phyloP scores from a whole-genome alignment of 2,329 filamentous ascomycete species.

The Pseudogymnoascus sp. region DNA sequence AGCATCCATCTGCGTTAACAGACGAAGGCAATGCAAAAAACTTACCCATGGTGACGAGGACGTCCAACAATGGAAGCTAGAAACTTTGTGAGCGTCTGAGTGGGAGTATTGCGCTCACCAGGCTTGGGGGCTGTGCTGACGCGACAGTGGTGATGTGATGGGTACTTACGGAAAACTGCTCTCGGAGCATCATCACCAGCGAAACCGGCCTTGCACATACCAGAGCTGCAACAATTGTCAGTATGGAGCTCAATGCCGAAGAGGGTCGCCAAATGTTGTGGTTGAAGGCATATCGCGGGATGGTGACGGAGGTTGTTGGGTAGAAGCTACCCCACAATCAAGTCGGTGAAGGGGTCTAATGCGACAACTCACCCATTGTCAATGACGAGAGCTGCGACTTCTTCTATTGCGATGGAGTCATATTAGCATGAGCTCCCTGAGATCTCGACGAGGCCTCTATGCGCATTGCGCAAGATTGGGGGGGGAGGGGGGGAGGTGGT shows the following conservation, averaged over 20 bases:
- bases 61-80: conserved; percentile 98
- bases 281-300: conserved; percentile 8
- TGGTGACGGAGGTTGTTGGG: neutral
- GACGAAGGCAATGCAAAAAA: conserved; percentile 22
- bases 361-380: conserved; percentile 96
- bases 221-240: conserved; percentile 59
- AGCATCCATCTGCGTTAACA: conserved; percentile 10
- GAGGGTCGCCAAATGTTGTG: neutral
- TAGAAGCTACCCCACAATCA: conserved; percentile 19
- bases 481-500: conserved; percentile 10
- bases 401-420: conserved; percentile 56
- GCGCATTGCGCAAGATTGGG: conserved; percentile 14
- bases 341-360: conserved; percentile 21
- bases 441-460: conserved; percentile 10
- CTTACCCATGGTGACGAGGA: conserved; percentile 99
- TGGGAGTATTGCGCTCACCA: neutral
- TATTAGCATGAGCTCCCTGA: conserved; percentile 21
- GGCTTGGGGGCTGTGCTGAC: neutral
- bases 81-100: conserved; percentile 13
- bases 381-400: conserved; percentile 99
- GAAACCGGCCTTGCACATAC: conserved; percentile 99
- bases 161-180: conserved; percentile 98
- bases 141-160: conserved; percentile 21
- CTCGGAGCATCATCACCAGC: conserved; percentile 99
- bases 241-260: conserved; percentile 17